These are phyloP conservation scores for Camellia granthamiana DNA, from an alignment of 148 eudicot species.

Conservation along the genomic window DNA sequence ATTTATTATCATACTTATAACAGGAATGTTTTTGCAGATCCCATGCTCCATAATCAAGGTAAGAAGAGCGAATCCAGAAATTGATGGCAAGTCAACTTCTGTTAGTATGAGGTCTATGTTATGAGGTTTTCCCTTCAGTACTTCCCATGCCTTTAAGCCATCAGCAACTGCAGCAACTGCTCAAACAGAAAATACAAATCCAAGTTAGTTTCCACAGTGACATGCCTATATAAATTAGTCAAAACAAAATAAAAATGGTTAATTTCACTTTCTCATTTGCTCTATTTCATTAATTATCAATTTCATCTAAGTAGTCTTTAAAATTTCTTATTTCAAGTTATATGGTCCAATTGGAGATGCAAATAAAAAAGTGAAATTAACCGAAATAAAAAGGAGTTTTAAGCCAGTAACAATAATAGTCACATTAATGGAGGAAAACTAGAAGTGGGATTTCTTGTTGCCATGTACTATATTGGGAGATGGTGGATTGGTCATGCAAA, in stretches of 20 bases:
- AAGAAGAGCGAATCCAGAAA: conserved; percentile 78
- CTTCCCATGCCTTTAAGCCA: conserved; percentile 92
- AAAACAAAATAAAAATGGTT: background rate
- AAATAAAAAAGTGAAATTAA: too few species aligned
- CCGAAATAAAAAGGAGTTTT: too few species aligned
- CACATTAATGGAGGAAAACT: too few species aligned
- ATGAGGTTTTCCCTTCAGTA: conserved; percentile 59
- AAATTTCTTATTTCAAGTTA: too few species aligned
- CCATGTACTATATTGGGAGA: too few species aligned
- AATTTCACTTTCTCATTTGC: too few species aligned
- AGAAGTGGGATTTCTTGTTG: too few species aligned
- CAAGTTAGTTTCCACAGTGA: background rate
- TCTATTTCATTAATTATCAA: too few species aligned
- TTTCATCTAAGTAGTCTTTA: too few species aligned
- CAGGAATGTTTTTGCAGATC: conserved; percentile 76
- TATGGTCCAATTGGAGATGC: too few species aligned
- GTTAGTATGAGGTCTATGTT: conserved; percentile 75
- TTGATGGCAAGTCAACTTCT: conserved; percentile 68
- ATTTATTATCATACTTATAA: conserved; percentile 58
- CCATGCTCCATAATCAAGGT: conserved; percentile 70
- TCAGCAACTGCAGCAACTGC: conserved; percentile 83
- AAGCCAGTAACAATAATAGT: too few species aligned
- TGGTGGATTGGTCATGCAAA: too few species aligned
- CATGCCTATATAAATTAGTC: background rate
- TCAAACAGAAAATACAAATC: conserved; percentile 12